Conservation (phyloP, 1,284 basidiomycete genomes). For the Moniliella sp. region DNA sequence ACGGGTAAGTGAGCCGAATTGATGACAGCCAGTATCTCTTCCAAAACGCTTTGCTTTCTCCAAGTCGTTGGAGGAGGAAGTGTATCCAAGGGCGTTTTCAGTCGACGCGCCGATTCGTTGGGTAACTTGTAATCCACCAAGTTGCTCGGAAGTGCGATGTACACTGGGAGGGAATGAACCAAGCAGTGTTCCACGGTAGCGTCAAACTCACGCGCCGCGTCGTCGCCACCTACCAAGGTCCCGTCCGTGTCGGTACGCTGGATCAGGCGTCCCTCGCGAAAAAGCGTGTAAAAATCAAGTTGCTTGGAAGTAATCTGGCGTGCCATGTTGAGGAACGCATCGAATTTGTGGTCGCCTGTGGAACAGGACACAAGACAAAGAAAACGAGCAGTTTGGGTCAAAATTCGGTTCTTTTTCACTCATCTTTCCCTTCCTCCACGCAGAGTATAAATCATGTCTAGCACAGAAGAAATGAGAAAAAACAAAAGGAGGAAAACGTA, state of each 20-base stretch:
- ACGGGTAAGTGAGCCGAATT: conserved; percentile 48
- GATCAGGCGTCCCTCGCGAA: background rate
- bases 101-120: conserved; percentile 44
- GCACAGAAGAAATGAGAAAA: too few relatives aligned
- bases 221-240: conserved; percentile 5
- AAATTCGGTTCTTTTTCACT: too few relatives aligned
- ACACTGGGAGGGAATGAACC: conserved; percentile 54
- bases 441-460: too few relatives aligned
- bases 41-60: conserved; percentile 39
- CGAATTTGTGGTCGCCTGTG: conserved; percentile 37
- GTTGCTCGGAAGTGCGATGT: conserved; percentile 69
- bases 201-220: conserved; percentile 50
- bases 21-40: conserved; percentile 47
- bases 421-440: too few relatives aligned
- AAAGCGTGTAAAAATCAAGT: conserved; percentile 11
- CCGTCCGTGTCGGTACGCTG: too few relatives aligned
- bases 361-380: too few relatives aligned
- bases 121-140: conserved; percentile 53
- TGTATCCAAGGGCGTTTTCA: conserved; percentile 41
- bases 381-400: too few relatives aligned
- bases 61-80: conserved; percentile 38
- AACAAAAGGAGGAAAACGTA: too few relatives aligned
- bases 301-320: conserved; percentile 51
- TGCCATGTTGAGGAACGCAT: conserved; percentile 57
- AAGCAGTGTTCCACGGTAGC: conserved; percentile 55